These are phyloP conservation scores for Sporothrix mexicana DNA, from an alignment of 2,329 filamentous ascomycete genomes.

Conservation along the genomic window DNA sequence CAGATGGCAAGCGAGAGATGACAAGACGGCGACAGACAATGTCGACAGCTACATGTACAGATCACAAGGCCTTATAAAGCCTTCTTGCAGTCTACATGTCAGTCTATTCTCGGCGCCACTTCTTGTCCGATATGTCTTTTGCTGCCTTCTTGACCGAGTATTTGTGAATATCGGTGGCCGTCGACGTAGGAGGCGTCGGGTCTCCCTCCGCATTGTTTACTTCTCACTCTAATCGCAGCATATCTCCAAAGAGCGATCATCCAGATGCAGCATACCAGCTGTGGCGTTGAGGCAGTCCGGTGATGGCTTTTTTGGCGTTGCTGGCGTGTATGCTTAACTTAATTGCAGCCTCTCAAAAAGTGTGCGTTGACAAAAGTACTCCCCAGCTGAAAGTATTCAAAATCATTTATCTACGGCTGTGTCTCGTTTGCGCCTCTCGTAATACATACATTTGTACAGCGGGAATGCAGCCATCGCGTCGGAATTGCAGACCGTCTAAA, in stretches of 20 bases:
- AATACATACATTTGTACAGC: neutral
- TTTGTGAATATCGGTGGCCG: neutral
- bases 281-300: neutral
- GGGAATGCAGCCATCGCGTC: constrained; percentile 12
- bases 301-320: too few relatives aligned
- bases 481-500: neutral
- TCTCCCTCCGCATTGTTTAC: neutral
- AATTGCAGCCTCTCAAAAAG: too few relatives aligned
- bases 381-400: neutral
- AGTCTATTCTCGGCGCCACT: constrained; percentile 13
- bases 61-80: neutral
- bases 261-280: constrained; percentile 15
- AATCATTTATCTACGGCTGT: neutral
- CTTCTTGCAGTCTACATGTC: neutral
- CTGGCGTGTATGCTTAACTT: neutral
- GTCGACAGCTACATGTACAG: neutral
- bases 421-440: too few relatives aligned
- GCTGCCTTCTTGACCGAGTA: neutral
- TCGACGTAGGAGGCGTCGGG: neutral
- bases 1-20: neutral
- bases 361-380: neutral
- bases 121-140: neutral
- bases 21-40: neutral
- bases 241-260: neutral
- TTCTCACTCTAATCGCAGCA: neutral